Evolutionary conservation across 208 protist species (phyloP).

Genomic region (Leishmania gerbilli): DNA sequence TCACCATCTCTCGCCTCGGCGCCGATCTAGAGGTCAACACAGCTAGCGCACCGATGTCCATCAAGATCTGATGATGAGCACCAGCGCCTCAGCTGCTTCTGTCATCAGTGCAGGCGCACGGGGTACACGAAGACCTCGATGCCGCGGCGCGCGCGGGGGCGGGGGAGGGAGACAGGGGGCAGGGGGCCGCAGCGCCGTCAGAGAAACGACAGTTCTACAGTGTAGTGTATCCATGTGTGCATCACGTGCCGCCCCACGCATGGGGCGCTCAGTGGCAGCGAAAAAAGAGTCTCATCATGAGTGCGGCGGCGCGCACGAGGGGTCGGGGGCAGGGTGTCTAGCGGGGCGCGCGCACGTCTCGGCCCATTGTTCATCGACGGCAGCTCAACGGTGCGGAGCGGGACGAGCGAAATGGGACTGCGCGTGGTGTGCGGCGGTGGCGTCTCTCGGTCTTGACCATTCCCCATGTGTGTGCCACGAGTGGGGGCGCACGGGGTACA

Average conservation of each 20-base stretch:
- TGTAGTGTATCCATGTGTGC: constrained; percentile 22
- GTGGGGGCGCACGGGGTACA: constrained; percentile 14
- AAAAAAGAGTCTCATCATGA: constrained; percentile 14
- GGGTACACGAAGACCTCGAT: constrained; percentile 16
- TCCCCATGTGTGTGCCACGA: constrained; percentile 17
- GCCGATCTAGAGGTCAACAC: too few relatives aligned
- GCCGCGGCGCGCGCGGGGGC: not conserved
- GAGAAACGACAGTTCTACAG: constrained; percentile 19
- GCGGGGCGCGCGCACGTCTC: not conserved
- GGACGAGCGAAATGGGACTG: constrained; percentile 29
- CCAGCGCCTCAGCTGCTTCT: not conserved
- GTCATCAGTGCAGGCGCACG: constrained; percentile 9
- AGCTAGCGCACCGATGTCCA: too few relatives aligned
- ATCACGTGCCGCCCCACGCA: constrained; percentile 12
- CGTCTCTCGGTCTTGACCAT: constrained; percentile 26
- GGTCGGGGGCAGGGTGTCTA: not conserved
- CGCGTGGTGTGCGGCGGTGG: not conserved
- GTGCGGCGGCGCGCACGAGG: constrained; percentile 1
- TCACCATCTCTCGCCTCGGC: too few relatives aligned
- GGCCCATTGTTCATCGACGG: not conserved
- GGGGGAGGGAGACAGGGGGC: not conserved
- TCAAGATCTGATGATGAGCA: fast-evolving
- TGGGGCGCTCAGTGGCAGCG: constrained; percentile 13
- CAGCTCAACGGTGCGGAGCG: constrained; percentile 14
- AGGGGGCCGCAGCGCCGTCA: not conserved